Evolutionary conservation across 768 basidiomycete genomes (phyloP), one percentile per base, ranked within the genome.

Genomic region (Amanita phalloides): DNA sequence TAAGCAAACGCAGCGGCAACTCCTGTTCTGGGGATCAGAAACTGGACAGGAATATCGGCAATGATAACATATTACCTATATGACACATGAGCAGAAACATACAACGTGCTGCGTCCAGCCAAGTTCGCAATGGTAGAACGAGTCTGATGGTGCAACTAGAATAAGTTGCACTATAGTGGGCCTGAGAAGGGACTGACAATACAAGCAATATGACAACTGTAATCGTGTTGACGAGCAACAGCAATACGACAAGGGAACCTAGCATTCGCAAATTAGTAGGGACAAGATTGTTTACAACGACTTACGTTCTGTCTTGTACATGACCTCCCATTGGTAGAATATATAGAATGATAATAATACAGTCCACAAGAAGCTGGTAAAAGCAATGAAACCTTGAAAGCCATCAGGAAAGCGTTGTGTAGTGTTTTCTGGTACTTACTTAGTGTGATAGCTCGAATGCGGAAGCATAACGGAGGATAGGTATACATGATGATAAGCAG

Each of bases 61-160:
- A 14, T 7, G 45, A 32, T 26, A 14, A 25, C 33, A 23, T 62
- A 64, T n/a, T 56, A 78, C 79, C 75, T 14, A 72, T 61, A 49
- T 82, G 79, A 23, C 61, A 59, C 10, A 71, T 37, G 7, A 77
- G 53, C 17, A 82, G 61, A 43, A 78, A 67, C 25, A 72, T 45
- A 25, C 81, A 58, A 28, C 79, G 71, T 9, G 76, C 74, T 1
- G 67, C 69, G 57, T 83, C 81, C 3, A 81, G 59, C 78, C 78
- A 81, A 11, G 65, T 57, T 36, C 77, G 69, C 45, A 80, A 82
- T 37, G 63, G 53, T 1, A 74, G 59, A 33, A 79, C 57, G 23
- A 79, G 63, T 54, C 78, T 79, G 39, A 3, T 26, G n/a, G 14
- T 17, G 26, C 10, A 25, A n/a, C 39, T 13, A 28, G 23, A 36